These are phyloP conservation scores for Aspergillus neotritici DNA, from an alignment of 2,329 filamentous ascomycete genomes.

Conservation along the genomic window DNA sequence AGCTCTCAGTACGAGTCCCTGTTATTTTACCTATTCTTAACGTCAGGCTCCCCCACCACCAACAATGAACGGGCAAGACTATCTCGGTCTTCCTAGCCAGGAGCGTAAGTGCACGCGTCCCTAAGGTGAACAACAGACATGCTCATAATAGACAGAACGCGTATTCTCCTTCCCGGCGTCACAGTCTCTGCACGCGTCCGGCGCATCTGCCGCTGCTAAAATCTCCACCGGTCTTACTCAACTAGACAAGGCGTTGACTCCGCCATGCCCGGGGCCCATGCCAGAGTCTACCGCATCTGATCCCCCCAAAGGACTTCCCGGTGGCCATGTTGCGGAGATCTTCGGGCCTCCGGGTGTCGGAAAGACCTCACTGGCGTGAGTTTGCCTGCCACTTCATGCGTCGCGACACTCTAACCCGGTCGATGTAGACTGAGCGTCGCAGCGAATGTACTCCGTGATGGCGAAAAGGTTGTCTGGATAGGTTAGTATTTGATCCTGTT, in stretches of 20 bases:
- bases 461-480: slow-evolving; percentile 70
- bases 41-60: neutral
- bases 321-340: slow-evolving; percentile 76
- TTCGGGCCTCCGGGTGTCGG: slow-evolving; percentile 83
- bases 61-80: slow-evolving; percentile 26
- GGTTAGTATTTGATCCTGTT: slow-evolving; percentile 49
- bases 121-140: slow-evolving; percentile 3
- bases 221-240: slow-evolving; percentile 43
- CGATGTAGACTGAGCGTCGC: slow-evolving; percentile 63
- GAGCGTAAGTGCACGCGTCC: slow-evolving; percentile 21
- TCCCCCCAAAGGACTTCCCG: slow-evolving; percentile 55
- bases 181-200: slow-evolving; percentile 30
- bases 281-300: slow-evolving; percentile 4
- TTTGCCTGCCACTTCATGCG: slow-evolving; percentile 11
- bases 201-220: slow-evolving; percentile 12
- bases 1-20: neutral
- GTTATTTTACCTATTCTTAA: too few species aligned
- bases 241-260: slow-evolving; percentile 40
- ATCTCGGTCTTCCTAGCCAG: slow-evolving; percentile 27
- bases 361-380: slow-evolving; percentile 77
- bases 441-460: slow-evolving; percentile 56
- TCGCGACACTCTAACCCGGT: slow-evolving; percentile 13
- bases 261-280: slow-evolving; percentile 11
- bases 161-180: slow-evolving; percentile 33
- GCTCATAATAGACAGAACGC: slow-evolving; percentile 16